phyloP scores from a whole-genome alignment of 345 rosid species.

The Populus tremula region DNA sequence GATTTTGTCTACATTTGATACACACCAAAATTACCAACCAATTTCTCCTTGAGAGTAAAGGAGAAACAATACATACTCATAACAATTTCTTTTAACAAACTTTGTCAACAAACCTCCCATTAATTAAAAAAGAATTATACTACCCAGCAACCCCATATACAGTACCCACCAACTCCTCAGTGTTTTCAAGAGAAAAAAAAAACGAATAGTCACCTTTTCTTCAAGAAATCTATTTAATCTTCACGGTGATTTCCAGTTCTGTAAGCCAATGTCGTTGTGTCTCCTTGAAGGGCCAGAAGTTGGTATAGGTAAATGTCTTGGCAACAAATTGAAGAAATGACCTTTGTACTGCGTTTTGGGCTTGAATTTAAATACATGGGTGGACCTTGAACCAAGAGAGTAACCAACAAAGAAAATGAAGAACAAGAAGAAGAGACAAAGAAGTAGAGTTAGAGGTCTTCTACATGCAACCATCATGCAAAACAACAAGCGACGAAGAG shows the following conservation, averaged over 20 bases:
- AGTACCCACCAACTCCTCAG: slow-evolving; percentile 13
- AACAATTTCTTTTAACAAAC: background rate
- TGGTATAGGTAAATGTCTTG: slow-evolving; percentile 78
- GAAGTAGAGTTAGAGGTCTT: slow-evolving; percentile 25
- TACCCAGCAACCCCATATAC: slow-evolving; percentile 15
- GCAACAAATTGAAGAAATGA: slow-evolving; percentile 73
- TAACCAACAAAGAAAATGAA: slow-evolving; percentile 28
- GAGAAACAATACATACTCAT: slow-evolving; percentile 5
- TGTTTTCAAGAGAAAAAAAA: background rate
- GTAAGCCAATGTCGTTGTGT: slow-evolving; percentile 79
- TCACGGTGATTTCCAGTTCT: slow-evolving; percentile 58
- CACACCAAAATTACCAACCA: background rate
- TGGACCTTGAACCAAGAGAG: slow-evolving; percentile 50
- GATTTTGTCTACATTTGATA: slow-evolving; percentile 4
- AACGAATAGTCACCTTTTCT: slow-evolving; percentile 22
- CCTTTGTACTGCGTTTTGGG: slow-evolving; percentile 38
- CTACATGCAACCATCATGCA: slow-evolving; percentile 41
- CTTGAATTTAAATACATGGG: slow-evolving; percentile 41
- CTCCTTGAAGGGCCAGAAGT: slow-evolving; percentile 89
- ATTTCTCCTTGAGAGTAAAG: slow-evolving; percentile 3
- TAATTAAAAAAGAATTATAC: slow-evolving; percentile 1
- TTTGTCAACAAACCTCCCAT: slow-evolving; percentile 3
- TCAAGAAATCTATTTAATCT: background rate
- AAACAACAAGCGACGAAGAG: background rate
- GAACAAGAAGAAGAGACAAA: slow-evolving; percentile 13